Base-by-base conservation (phyloP, 2,329 filamentous ascomycete genomes). In the Cladosporium sp. region DNA sequence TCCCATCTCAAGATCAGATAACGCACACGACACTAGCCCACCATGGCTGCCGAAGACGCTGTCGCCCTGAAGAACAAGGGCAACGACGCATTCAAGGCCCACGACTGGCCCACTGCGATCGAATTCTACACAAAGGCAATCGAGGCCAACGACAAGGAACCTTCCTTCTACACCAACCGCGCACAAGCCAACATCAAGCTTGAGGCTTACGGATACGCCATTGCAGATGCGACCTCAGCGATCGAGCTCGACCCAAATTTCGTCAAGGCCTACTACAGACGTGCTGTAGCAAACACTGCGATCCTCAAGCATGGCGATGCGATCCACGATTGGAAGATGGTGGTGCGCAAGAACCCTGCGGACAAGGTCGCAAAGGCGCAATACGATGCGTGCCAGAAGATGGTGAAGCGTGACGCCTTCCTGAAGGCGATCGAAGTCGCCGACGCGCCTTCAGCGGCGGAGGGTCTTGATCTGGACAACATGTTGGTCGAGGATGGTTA, bases 141-240 rank as follows among this genome's bases (percentile, higher is more conserved):
- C 76, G 89, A 91, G 67, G 81, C 91, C 71, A 89, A 97, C 79
- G 87, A 90, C 75, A 84, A 90, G 71, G 91, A 98, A 75, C 91
- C 93, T 7, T 91, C 93, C 0, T 98, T 93, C 81, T 98, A 88
- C 81, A 93, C 92, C 73, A 99, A 99, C 81, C 86, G 95, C 77
- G 95, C 95, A 23, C 94, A 97, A 86, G 94, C 97, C 79, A 69
- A 99, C 77, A 94, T 99, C 79, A 98, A 97, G 82, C 89, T 94
- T 46, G 95, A 99, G 79, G 88, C 94, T 23, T 98, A 93, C 76
- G 95, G 95, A 46, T 96, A 94, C 81, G 93, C 95, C 26, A 90
- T 98, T 72, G 85, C 89, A 61, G 95, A 99, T 80, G 92, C 94
- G 34, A 91, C 91, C 62, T 96, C 91, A 79, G 95, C 95, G 18